Percentiles rank a stretch among this genome's conserved stretches.
Evolutionary conservation across 257 asterid genomes (phyloP).

Genomic region (Echium plantagineum): DNA sequence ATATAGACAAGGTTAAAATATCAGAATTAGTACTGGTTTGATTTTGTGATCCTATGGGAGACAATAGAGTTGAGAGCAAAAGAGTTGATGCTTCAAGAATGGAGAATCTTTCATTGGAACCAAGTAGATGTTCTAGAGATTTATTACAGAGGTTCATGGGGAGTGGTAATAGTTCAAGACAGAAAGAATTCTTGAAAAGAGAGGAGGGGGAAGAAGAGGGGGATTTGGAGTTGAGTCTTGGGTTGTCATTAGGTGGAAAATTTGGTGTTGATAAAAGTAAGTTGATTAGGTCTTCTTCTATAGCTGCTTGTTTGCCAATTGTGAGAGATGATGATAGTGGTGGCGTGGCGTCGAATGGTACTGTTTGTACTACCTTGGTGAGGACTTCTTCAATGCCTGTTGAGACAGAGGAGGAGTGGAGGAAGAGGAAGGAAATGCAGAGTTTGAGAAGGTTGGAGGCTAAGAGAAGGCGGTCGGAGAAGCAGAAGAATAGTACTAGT

Average conservation of each 20-base stretch:
- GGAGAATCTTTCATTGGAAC: constrained; percentile 48
- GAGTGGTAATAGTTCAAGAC: constrained; percentile 22
- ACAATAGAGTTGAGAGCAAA: constrained; percentile 33
- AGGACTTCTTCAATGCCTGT: constrained; percentile 82
- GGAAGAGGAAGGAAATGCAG: constrained; percentile 88
- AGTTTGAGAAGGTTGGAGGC: constrained; percentile 89
- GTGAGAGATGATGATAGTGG: constrained; percentile 49
- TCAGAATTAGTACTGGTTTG: background rate
- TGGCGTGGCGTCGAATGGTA: constrained; percentile 25
- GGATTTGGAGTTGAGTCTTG: constrained; percentile 75
- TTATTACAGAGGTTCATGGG: constrained; percentile 71
- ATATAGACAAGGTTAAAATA: constrained; percentile 14
- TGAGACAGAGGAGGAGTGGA: constrained; percentile 89
- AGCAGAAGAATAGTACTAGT: constrained; percentile 44
- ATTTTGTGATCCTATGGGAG: constrained; percentile 11
- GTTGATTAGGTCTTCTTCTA: constrained; percentile 56
- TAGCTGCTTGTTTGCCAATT: constrained; percentile 61
- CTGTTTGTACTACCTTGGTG: constrained; percentile 31
- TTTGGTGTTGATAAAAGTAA: constrained; percentile 78
- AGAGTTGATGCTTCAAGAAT: constrained; percentile 30
- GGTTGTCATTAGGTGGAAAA: constrained; percentile 87
- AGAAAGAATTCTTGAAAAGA: constrained; percentile 8
- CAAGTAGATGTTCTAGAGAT: constrained; percentile 49
- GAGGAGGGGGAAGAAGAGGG: constrained; percentile 23
- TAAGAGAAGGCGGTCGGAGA: constrained; percentile 79